Base-by-base conservation (phyloP, 805 yeast species). In the Clavispora fructus region DNA sequence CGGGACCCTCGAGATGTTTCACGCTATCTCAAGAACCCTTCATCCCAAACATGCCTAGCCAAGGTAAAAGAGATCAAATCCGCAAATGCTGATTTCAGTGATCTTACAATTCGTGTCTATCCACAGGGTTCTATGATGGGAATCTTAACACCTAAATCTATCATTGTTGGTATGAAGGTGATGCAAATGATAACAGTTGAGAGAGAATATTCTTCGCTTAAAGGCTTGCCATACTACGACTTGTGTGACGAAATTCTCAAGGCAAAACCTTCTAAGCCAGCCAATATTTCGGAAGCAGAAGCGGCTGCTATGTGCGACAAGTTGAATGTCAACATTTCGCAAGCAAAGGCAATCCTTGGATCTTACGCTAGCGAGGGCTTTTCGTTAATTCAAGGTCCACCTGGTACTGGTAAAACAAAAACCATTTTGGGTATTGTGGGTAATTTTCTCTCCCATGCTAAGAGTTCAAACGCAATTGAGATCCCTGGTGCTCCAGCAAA, bases 341-440 rank as follows among this genome's bases (percentile, higher is more conserved):
- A 94, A 65, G 98, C 98, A 0, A 74, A 68, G 28, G 99, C 99
- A 0, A 87, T 94, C 48, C 73, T 83, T 11, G 87, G 89, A 1
- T 78, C 96, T 0, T 79, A 82, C 28, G 63, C 72, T 23, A 71
- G 77, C 8, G 72, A 73, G 1, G 99, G 99, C 0, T 89, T 94
- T 60, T 83, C 95, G 0, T 72, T 94, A 44, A 91, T 94, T 63
- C 99, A 94, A 67, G 99, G 97, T 47, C 99, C 99, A 0, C 99
- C 99, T 0, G 99, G 99, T 65, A 92, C 98, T 0, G 99, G 99
- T 71, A 94, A 94, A 63, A 95, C 99, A 1, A 95, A 92, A 62
- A 94, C 99, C 0, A 94, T 95, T 67, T 63, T 94, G 39, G 97
- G 97, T 23, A 83, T 92, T 42, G 79, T 92, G 29, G 97, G 97